A percentile compares a stretch with the other conserved stretches of the same genome.
phyloP scores from a whole-genome alignment of 192 early-diverging fungal genomes.

The Ambispora gerdemannii region DNA sequence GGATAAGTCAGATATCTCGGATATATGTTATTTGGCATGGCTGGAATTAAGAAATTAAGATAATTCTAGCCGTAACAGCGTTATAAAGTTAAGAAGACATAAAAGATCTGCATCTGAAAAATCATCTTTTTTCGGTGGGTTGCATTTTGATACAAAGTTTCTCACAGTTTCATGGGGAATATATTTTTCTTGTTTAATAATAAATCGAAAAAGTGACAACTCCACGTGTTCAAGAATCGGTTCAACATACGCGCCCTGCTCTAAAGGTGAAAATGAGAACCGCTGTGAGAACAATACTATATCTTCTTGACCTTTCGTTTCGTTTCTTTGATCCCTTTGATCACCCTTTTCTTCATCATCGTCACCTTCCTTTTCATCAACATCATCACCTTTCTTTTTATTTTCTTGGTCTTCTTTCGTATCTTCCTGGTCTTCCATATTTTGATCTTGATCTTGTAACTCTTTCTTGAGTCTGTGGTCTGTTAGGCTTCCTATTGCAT shows the following conservation, averaged over 20 bases:
- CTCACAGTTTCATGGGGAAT: constrained; percentile 14
- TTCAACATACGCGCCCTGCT: constrained; percentile 16
- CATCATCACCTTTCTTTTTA: background rate
- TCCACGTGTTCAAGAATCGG: constrained; percentile 15
- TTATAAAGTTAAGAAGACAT: constrained; percentile 27
- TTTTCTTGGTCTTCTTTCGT: constrained; percentile 19
- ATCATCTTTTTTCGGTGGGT: constrained; percentile 11
- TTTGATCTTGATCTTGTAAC: constrained; percentile 12
- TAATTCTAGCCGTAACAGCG: too few relatives aligned
- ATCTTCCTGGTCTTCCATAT: constrained; percentile 11
- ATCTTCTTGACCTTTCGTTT: constrained; percentile 15
- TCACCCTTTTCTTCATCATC: constrained; percentile 5
- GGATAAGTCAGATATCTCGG: too few relatives aligned
- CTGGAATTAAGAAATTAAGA: too few relatives aligned
- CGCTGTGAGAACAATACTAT: constrained; percentile 19
- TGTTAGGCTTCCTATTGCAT: constrained; percentile 25
- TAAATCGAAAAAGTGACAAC: constrained; percentile 19
- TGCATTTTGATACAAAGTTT: constrained; percentile 18
- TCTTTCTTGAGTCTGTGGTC: constrained; percentile 2
- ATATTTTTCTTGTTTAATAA: constrained; percentile 27
- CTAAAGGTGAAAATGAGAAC: constrained; percentile 21
- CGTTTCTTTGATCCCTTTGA: constrained; percentile 1
- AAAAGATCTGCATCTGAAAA: constrained; percentile 23
- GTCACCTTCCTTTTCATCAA: constrained; percentile 1
- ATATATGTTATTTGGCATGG: too few relatives aligned